Conservation (phyloP, 1,284 basidiomycete genomes). For the Uromyces viciae-fabae region DNA sequence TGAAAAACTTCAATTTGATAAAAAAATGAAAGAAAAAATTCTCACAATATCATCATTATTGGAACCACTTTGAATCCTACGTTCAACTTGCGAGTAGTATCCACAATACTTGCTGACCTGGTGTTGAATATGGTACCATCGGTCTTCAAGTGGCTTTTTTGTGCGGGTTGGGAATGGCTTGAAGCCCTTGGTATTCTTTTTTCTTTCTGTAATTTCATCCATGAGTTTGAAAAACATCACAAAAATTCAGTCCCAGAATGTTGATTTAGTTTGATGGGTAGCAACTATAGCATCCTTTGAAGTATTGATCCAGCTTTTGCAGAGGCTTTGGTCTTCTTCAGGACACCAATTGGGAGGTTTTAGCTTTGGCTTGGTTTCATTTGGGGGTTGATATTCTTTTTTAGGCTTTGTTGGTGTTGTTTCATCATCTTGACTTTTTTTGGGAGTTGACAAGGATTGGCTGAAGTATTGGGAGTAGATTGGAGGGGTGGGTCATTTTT, state of each 20-base stretch:
- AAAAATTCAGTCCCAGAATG: background rate
- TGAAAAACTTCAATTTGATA: background rate
- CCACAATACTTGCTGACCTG: conserved; percentile 6
- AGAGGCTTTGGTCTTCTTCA: background rate
- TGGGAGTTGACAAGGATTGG: background rate
- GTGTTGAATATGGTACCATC: conserved; percentile 7
- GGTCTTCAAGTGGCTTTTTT: conserved; percentile 6
- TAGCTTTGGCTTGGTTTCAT: background rate
- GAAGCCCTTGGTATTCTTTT: background rate
- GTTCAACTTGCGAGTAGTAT: background rate
- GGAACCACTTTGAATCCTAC: background rate
- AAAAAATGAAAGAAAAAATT: background rate
- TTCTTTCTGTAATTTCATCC: background rate
- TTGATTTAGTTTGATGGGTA: background rate
- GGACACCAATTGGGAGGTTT: background rate
- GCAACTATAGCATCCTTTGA: background rate
- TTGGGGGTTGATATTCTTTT: background rate
- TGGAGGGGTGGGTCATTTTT: background rate
- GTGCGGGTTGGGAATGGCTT: background rate
- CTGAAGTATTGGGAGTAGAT: background rate
- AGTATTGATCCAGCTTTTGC: background rate
- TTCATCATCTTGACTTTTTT: background rate
- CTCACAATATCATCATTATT: background rate
- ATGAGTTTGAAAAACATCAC: background rate
- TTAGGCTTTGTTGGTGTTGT: background rate